phyloP scores from a whole-genome alignment of 306 rosid genomes.

The Corylus americana region DNA sequence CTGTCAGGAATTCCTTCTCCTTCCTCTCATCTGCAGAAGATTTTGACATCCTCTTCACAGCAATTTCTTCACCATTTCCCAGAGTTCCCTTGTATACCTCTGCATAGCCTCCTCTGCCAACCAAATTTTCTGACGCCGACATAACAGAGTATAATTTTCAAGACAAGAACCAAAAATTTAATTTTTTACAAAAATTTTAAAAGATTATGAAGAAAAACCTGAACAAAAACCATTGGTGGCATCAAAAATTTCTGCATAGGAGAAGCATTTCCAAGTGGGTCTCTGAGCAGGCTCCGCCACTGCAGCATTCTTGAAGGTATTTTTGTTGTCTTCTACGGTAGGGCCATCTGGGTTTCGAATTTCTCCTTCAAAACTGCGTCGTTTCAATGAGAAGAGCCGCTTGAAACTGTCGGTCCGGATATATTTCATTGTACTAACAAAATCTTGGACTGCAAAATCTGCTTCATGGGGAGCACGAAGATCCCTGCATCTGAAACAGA shows the following conservation, averaged over 20 bases:
- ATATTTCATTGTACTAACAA: slow-evolving; percentile 55
- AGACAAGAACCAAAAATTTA: background rate
- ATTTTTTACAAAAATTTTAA: too few relatives aligned
- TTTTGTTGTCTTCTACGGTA: slow-evolving; percentile 28
- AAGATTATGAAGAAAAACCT: slow-evolving; percentile 37
- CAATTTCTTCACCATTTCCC: slow-evolving; percentile 65
- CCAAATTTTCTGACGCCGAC: slow-evolving; percentile 64
- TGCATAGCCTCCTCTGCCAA: slow-evolving; percentile 92
- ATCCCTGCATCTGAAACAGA: slow-evolving; percentile 17
- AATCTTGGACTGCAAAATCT: slow-evolving; percentile 31
- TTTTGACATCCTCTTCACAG: slow-evolving; percentile 83
- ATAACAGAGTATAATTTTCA: slow-evolving; percentile 6
- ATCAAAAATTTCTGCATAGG: slow-evolving; percentile 58
- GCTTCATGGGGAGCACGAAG: slow-evolving; percentile 44
- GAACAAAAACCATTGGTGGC: slow-evolving; percentile 86
- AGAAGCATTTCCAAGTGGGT: slow-evolving; percentile 95
- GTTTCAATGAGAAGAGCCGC: slow-evolving; percentile 73
- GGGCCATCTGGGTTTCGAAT: slow-evolving; percentile 29
- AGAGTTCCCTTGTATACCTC: slow-evolving; percentile 80
- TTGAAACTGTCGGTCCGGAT: slow-evolving; percentile 62
- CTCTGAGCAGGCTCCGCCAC: slow-evolving; percentile 35
- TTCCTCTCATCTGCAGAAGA: slow-evolving; percentile 73
- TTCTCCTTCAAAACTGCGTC: slow-evolving; percentile 48
- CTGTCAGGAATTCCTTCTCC: slow-evolving; percentile 86
- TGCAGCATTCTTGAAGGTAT: slow-evolving; percentile 23